Evolutionary conservation across 83 land plant species (phyloP), one percentile per base, ranked within the genome.

Genomic region (Thuja plicata): DNA sequence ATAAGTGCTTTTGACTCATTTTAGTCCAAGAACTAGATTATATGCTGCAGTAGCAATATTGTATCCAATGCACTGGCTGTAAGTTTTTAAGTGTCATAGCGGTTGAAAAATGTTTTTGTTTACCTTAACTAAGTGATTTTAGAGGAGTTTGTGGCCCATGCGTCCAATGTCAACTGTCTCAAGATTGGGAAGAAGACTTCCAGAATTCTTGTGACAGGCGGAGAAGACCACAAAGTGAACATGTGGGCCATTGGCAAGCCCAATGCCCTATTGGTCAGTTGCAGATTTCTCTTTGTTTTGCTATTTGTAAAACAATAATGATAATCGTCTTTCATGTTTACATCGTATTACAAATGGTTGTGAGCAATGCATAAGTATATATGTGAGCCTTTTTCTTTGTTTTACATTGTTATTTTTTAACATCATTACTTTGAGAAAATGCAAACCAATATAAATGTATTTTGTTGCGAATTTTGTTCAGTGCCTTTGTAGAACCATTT

Each of bases 61-160:
- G 1, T 54, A 45, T n/a, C 54, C 54, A 45, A n/a, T 48, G 32
- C 32, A 46, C 13, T 46, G 85, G 32, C 35, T 45, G n/a, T 30
- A 54, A 46, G 85, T 10, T 48, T 32, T 83, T 48, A 48, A 83
- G 35, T 32, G 30, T 30, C 54, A 48, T 11, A 48, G 32, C 27
- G 48, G 54, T 83, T 45, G 15, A 10, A 54, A 83, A 4, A 82
- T 83, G 0, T 48, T 48, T 45, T 48, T 27, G 38, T 83, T 46
- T 5, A 13, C 85, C 85, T 83, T 83, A 54, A 83, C 85, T 3
- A 24, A 48, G 34, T 83, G 54, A 21, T 46, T 40, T 41, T 30
- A 98, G 99, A 98, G 96, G 99, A 98, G 91, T 98, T 98, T 92
- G 97, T 95, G 71, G 99, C 99, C 8, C 99, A 98, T 90, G 74